phyloP scores from a whole-genome alignment of 768 basidiomycete genomes.

The Boletus tomentosulus region DNA sequence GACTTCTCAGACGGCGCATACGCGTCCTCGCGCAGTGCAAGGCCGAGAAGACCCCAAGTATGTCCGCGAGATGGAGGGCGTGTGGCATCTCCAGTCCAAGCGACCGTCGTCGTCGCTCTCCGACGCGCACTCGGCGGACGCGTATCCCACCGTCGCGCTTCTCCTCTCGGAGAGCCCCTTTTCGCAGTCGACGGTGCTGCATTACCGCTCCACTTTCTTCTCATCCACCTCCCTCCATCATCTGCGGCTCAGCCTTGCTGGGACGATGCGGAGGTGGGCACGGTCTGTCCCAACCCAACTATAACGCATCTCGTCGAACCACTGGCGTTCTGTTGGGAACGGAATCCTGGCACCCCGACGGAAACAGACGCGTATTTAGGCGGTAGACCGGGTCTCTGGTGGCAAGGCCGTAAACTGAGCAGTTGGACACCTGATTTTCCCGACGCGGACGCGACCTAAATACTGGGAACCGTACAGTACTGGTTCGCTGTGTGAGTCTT shows the following conservation, averaged over 20 bases:
- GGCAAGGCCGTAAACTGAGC: too few relatives aligned
- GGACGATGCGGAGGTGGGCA: background rate
- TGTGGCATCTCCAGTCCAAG: slow-evolving; percentile 42
- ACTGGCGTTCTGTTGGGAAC: slow-evolving; percentile 23
- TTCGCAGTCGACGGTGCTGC: slow-evolving; percentile 62
- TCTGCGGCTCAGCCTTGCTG: background rate
- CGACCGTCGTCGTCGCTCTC: background rate
- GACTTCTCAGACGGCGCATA: too few relatives aligned
- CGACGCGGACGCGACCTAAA: too few relatives aligned
- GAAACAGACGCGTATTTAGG: background rate
- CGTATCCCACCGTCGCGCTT: slow-evolving; percentile 50
- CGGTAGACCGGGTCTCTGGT: too few relatives aligned
- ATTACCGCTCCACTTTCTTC: slow-evolving; percentile 67
- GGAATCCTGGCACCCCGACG: background rate
- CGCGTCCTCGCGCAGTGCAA: slow-evolving; percentile 89
- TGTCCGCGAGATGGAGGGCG: slow-evolving; percentile 91
- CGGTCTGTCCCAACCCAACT: slow-evolving; percentile 22
- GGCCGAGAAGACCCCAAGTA: slow-evolving; percentile 81
- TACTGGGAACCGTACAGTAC: too few relatives aligned
- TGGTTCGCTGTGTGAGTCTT: too few relatives aligned
- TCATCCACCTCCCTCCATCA: slow-evolving; percentile 64
- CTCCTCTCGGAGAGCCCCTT: slow-evolving; percentile 81
- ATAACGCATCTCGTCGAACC: slow-evolving; percentile 19
- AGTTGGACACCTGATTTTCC: too few relatives aligned
- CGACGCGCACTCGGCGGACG: background rate